phyloP scores from a whole-genome alignment of 345 rosid species.

The Rhodomyrtus tomentosa region DNA sequence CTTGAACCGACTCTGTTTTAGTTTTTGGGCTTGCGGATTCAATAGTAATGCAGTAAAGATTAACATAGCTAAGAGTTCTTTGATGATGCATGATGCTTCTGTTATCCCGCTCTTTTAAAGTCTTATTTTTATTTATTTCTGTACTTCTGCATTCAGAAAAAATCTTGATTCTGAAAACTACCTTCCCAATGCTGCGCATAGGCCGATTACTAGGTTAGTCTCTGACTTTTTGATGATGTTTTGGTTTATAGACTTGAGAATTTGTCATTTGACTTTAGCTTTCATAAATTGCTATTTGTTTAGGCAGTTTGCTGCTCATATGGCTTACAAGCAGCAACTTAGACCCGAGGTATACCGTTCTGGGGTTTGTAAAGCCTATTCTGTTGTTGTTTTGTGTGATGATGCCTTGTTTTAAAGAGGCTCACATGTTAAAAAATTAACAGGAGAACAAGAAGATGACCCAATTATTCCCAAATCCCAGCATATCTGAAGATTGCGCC shows the following conservation, averaged over 20 bases:
- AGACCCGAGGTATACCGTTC: conserved; percentile 29
- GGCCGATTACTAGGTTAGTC: conserved; percentile 78
- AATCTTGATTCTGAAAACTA: conserved; percentile 35
- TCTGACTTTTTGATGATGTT: not conserved
- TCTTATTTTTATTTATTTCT: not conserved
- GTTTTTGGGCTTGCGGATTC: not conserved
- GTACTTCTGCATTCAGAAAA: conserved; percentile 18
- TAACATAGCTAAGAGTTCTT: not conserved
- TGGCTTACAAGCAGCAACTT: conserved; percentile 49
- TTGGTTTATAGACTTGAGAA: not conserved
- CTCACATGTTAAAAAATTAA: not conserved
- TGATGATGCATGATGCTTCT: not conserved
- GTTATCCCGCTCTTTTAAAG: not conserved
- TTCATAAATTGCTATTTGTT: conserved; percentile 4
- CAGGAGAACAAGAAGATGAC: conserved; percentile 38
- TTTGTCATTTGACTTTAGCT: not conserved
- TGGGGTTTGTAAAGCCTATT: not conserved
- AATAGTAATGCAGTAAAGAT: not conserved
- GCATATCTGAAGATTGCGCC: conserved; percentile 24
- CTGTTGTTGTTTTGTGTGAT: not conserved
- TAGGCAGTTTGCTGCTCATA: conserved; percentile 75
- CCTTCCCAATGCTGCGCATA: conserved; percentile 44
- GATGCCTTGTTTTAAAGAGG: not conserved
- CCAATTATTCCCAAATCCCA: conserved; percentile 8
- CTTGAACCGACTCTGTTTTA: not conserved